Evolutionary conservation across 2,329 filamentous ascomycete species (phyloP).

Genomic region (Mycosphaerella sp.): DNA sequence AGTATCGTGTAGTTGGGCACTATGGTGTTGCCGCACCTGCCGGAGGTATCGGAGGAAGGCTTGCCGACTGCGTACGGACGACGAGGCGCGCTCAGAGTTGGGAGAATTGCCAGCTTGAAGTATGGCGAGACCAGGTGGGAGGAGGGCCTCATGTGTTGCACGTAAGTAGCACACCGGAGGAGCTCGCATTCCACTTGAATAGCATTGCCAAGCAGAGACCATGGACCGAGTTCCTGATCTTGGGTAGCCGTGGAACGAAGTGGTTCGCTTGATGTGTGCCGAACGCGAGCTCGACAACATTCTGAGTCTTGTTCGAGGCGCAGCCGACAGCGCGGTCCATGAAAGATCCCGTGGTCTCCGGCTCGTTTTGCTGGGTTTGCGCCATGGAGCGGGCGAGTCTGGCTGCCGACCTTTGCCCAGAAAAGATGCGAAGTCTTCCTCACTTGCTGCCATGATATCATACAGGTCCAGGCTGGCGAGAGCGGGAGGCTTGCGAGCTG

Average conservation of each 20-base stretch:
- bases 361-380: slow-evolving; percentile 1
- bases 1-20: background rate
- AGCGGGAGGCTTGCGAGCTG: background rate
- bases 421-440: slow-evolving; percentile 7
- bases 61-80: background rate
- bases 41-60: slow-evolving; percentile 3
- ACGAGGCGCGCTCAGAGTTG: background rate
- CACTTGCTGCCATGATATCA: background rate
- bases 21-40: slow-evolving; percentile 1
- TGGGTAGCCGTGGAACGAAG: no score
- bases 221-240: background rate
- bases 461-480: slow-evolving; percentile 3
- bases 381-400: slow-evolving; percentile 16
- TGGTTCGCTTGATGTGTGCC: background rate
- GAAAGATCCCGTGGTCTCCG: slow-evolving; percentile 3
- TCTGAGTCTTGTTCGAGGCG: background rate
- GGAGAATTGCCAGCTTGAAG: background rate
- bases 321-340: background rate
- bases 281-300: background rate
- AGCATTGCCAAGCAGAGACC: background rate
- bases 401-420: slow-evolving; percentile 3
- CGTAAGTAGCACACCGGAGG: background rate
- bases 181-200: background rate
- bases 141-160: background rate
- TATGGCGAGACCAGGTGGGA: background rate